phyloP scores from a whole-genome alignment of 1,284 basidiomycete species.

The Cerioporus squamosus region DNA sequence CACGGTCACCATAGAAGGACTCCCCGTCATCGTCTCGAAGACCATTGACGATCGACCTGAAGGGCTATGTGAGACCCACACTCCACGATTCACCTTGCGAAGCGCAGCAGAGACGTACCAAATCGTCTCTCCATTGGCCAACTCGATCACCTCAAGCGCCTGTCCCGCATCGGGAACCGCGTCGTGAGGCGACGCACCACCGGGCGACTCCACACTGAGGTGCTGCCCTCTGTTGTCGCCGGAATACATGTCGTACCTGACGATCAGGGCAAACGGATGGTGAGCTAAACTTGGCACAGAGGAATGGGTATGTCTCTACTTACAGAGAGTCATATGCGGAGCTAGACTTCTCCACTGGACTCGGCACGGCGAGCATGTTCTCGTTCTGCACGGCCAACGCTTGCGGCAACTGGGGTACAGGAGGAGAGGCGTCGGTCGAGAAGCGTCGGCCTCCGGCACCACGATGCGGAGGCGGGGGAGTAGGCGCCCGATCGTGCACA shows the following conservation, averaged over 20 bases:
- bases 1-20: conserved; percentile 65
- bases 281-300: neutral
- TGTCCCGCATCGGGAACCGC: conserved; percentile 53
- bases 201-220: conserved; percentile 24
- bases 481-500: conserved; percentile 79
- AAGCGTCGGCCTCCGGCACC: conserved; percentile 56
- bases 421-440: conserved; percentile 66
- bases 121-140: conserved; percentile 82
- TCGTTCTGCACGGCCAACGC: conserved; percentile 53
- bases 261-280: conserved; percentile 18
- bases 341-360: conserved; percentile 59
- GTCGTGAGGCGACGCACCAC: conserved; percentile 27
- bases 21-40: conserved; percentile 78
- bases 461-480: conserved; percentile 73
- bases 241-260: conserved; percentile 80
- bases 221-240: conserved; percentile 51
- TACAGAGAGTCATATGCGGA: conserved; percentile 78
- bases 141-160: conserved; percentile 76
- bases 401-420: conserved; percentile 67
- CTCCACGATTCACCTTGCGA: too few relatives aligned
- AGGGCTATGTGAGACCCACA: conserved; percentile 11
- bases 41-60: conserved; percentile 83
- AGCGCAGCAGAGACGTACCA: conserved; percentile 52
- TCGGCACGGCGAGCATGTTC: conserved; percentile 44
- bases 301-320: conserved; percentile 36